A percentile compares a stretch with the other conserved stretches of the same genome.
Evolutionary conservation across 1,284 basidiomycete genomes (phyloP).

Genomic region (Sanghuangporus baumii): DNA sequence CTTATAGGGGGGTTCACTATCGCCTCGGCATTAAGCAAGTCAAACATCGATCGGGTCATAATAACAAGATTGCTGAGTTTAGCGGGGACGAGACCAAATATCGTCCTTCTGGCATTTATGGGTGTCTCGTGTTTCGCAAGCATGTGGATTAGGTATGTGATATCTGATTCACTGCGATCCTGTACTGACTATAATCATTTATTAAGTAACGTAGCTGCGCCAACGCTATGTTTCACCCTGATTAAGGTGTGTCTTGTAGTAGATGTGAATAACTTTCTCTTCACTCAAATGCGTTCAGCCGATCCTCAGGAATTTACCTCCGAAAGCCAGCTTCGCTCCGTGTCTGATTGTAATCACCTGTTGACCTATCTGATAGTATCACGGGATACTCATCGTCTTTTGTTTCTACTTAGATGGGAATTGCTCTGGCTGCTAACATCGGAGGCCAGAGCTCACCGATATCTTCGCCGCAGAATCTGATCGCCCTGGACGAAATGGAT

Average conservation of each 20-base stretch:
- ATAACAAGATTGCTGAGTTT: slow-evolving; percentile 90
- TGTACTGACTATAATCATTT: slow-evolving; percentile 13
- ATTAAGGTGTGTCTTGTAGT: slow-evolving; percentile 61
- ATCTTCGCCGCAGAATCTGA: slow-evolving; percentile 96
- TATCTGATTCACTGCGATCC: slow-evolving; percentile 29
- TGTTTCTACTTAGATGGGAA: slow-evolving; percentile 64
- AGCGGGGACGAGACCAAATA: slow-evolving; percentile 84
- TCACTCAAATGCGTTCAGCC: slow-evolving; percentile 48
- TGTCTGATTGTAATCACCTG: slow-evolving; percentile 75
- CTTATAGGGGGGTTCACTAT: slow-evolving; percentile 98
- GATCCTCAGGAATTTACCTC: slow-evolving; percentile 87
- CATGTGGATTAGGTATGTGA: slow-evolving; percentile 92
- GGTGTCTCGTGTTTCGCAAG: slow-evolving; percentile 94
- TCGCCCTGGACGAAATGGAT: slow-evolving; percentile 87
- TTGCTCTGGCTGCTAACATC: slow-evolving; percentile 96
- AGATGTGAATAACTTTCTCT: neutral
- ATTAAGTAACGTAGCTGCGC: slow-evolving; percentile 90
- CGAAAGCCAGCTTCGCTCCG: slow-evolving; percentile 83
- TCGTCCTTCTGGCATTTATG: slow-evolving; percentile 94
- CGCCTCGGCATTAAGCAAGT: slow-evolving; percentile 94
- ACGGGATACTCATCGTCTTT: neutral
- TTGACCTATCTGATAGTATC: neutral
- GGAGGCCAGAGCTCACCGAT: slow-evolving; percentile 95
- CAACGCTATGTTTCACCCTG: slow-evolving; percentile 95
- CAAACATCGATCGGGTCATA: slow-evolving; percentile 92